Percentiles rank a stretch among this genome's conserved stretches.
phyloP scores from a whole-genome alignment of 805 yeast species.

The Candida hungchunana region DNA sequence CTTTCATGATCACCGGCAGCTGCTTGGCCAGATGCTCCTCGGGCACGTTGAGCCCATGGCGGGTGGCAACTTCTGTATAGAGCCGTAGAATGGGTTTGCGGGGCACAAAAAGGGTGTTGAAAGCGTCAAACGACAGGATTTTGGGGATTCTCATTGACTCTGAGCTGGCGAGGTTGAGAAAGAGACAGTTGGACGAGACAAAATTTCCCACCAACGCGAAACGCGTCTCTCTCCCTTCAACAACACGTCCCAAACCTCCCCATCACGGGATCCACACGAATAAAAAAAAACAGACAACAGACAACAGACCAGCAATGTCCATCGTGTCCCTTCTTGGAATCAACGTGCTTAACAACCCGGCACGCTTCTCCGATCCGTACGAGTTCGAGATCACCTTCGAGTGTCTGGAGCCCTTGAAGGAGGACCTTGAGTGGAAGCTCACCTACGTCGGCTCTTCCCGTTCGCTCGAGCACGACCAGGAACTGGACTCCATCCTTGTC shows the following conservation, averaged over 20 bases:
- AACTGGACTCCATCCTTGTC: constrained; percentile 90
- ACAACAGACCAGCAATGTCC: constrained; percentile 55
- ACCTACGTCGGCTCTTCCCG: constrained; percentile 96
- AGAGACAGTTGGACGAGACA: too few relatives aligned
- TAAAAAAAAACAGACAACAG: not conserved
- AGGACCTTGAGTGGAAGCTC: constrained; percentile 93
- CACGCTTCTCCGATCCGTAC: constrained; percentile 87
- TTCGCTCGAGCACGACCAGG: constrained; percentile 94
- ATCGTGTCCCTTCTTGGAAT: constrained; percentile 90
- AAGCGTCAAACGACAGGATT: constrained; percentile 62
- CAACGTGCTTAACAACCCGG: constrained; percentile 91
- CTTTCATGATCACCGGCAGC: constrained; percentile 29
- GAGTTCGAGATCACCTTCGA: constrained; percentile 97
- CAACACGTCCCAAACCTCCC: not conserved
- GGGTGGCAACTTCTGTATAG: constrained; percentile 45
- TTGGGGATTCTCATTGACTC: constrained; percentile 18
- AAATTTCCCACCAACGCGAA: too few relatives aligned
- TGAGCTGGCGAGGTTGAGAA: too few relatives aligned
- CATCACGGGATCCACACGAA: not conserved
- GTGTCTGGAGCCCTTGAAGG: constrained; percentile 82
- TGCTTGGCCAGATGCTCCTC: constrained; percentile 22
- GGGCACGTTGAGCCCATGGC: constrained; percentile 38
- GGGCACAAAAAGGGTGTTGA: constrained; percentile 62
- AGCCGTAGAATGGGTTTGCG: constrained; percentile 48
- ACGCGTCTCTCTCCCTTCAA: too few relatives aligned